Conservation (phyloP, 2,329 filamentous ascomycete species). For the Dichotomopilus funicola region DNA sequence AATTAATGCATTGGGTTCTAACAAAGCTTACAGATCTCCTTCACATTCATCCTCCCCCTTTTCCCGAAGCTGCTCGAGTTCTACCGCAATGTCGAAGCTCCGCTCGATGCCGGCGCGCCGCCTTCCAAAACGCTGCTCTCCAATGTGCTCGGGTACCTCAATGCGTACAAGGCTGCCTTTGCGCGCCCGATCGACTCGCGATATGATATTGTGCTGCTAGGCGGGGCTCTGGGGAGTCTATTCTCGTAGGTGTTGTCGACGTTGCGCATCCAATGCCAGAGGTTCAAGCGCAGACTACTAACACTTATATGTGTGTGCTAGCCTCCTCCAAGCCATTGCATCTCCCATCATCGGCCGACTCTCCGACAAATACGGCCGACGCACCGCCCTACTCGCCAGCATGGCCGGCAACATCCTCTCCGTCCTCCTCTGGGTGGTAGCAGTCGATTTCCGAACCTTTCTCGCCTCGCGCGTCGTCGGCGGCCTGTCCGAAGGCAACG, state of each 20-base stretch:
- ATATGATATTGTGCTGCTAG: conserved; percentile 94
- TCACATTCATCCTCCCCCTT: conserved; percentile 95
- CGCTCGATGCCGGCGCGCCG: conserved; percentile 36
- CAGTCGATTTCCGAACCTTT: conserved; percentile 92
- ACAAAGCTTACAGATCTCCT: conserved; percentile 65
- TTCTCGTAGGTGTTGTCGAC: conserved; percentile 53
- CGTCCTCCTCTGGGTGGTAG: conserved; percentile 88
- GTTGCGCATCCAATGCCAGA: neutral
- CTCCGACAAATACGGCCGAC: conserved; percentile 81
- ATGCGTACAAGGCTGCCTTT: conserved; percentile 92
- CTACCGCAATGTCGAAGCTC: conserved; percentile 78
- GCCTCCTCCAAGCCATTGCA: conserved; percentile 82
- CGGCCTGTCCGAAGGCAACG: conserved; percentile 91
- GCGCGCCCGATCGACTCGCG: conserved; percentile 86
- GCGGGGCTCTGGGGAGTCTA: conserved; percentile 85
- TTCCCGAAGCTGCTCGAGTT: conserved; percentile 95
- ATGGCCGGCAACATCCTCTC: conserved; percentile 92
- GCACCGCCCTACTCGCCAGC: conserved; percentile 78
- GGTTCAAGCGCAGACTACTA: neutral
- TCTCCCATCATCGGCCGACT: conserved; percentile 85
- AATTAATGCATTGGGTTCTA: neutral
- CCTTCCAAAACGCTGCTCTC: conserved; percentile 63
- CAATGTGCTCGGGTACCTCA: conserved; percentile 72
- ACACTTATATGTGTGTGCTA: conserved; percentile 29
- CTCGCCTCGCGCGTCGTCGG: conserved; percentile 88